Evolutionary conservation across 1,284 basidiomycete species (phyloP).

Genomic region (Tylopilus sp.): DNA sequence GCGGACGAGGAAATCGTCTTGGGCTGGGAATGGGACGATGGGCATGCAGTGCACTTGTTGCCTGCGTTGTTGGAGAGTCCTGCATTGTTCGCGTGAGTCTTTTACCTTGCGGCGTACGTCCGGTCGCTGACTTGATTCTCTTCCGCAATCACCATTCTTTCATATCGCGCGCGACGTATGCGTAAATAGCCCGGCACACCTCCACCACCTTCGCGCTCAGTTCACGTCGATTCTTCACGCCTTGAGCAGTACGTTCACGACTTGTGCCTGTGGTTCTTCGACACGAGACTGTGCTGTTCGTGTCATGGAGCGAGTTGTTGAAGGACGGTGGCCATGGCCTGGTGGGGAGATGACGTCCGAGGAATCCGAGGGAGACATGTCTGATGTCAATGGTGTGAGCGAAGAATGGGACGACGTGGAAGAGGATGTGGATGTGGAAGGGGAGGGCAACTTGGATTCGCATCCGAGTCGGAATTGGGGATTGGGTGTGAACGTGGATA

Average conservation of each 20-base stretch:
- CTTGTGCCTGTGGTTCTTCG: constrained; percentile 69
- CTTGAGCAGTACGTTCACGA: constrained; percentile 69
- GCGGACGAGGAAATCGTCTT: constrained; percentile 86
- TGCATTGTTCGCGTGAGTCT: constrained; percentile 51
- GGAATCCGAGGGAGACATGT: constrained; percentile 22
- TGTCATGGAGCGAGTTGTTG: constrained; percentile 64
- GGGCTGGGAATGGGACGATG: constrained; percentile 97
- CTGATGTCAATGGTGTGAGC: constrained; percentile 16
- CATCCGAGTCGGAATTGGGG: constrained; percentile 12
- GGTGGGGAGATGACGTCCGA: constrained; percentile 34
- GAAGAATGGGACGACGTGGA: constrained; percentile 20
- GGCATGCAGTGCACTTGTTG: constrained; percentile 80
- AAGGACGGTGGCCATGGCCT: constrained; percentile 35
- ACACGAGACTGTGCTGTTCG: constrained; percentile 63
- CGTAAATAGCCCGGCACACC: constrained; percentile 43
- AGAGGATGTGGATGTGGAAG: constrained; percentile 26
- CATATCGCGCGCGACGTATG: background rate
- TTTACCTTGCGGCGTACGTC: constrained; percentile 6
- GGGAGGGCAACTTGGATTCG: constrained; percentile 16
- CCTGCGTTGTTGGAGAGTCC: constrained; percentile 65
- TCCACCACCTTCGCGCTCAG: constrained; percentile 55
- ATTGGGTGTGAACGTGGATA: constrained; percentile 29
- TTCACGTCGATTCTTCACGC: constrained; percentile 72
- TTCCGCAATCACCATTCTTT: background rate
- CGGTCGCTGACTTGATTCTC: constrained; percentile 1